Percentiles rank a stretch among this genome's conserved stretches.
Evolutionary conservation across 73 alveolate genomes (phyloP).

Genomic region (Tetrahymena elliotti): DNA sequence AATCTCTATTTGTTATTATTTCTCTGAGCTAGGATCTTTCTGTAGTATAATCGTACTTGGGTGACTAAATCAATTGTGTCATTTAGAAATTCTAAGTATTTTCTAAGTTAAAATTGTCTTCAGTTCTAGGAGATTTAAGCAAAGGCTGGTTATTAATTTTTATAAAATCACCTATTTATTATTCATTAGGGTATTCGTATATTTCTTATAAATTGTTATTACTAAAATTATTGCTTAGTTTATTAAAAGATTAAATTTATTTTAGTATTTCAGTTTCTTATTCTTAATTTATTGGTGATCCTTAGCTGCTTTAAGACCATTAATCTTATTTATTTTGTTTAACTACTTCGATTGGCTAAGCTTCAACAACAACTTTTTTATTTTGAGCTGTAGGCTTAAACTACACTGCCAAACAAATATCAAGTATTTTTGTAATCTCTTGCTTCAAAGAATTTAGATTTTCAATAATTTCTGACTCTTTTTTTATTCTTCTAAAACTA

Average conservation of each 20-base stretch:
- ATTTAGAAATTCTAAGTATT: not conserved
- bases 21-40: not conserved
- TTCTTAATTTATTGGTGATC: not conserved
- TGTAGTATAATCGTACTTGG: not conserved
- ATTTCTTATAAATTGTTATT: not conserved
- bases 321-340: no score
- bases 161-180: not conserved
- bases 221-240: not conserved
- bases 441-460: not conserved
- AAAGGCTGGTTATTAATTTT: no score
- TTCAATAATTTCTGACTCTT: not conserved
- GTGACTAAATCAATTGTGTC: not conserved
- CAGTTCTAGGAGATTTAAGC: not conserved
- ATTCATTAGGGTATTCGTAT: not conserved
- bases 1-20: not conserved
- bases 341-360: not conserved
- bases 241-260: no score
- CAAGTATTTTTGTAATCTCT: not conserved
- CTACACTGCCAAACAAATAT: not conserved
- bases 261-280: not conserved
- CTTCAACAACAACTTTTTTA: not conserved
- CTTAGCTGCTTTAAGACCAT: not conserved
- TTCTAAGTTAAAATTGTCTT: not conserved
- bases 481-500: not conserved
- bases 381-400: not conserved